Evolutionary conservation across 2,329 filamentous ascomycete genomes (phyloP).

Genomic region (Fusarium annulatum): DNA sequence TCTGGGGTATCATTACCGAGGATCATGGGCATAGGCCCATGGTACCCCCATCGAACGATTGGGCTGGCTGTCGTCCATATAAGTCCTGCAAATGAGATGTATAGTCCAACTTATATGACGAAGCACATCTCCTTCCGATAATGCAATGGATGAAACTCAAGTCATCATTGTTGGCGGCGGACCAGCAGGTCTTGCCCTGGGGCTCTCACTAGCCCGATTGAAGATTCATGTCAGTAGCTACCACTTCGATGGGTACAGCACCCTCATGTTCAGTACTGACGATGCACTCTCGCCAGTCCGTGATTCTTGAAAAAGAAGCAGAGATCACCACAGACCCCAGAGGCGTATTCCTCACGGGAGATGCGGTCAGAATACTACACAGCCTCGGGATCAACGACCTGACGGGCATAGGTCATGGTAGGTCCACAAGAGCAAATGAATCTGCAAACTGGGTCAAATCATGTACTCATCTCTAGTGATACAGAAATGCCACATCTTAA

Average conservation of each 20-base stretch:
- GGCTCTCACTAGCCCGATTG: neutral
- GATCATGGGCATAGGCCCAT: neutral
- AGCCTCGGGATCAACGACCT: neutral
- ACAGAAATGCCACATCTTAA: neutral
- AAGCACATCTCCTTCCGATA: accelerated
- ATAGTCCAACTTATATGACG: no score
- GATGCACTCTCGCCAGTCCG: neutral
- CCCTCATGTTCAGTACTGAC: neutral
- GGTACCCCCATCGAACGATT: accelerated
- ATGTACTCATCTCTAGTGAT: accelerated
- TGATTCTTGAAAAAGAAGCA: neutral
- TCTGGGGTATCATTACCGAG: neutral
- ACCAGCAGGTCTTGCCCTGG: neutral
- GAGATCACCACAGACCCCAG: neutral
- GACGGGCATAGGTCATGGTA: neutral
- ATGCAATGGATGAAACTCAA: neutral
- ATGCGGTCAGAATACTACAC: neutral
- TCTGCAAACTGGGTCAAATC: neutral
- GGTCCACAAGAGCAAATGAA: neutral
- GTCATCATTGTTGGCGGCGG: neutral
- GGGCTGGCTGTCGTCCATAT: neutral
- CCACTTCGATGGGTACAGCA: no score
- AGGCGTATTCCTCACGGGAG: neutral
- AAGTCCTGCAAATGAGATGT: neutral
- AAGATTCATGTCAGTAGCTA: neutral